These are phyloP conservation scores for Diaporthe batatas DNA, from an alignment of 2,329 filamentous ascomycete species.

Conservation along the genomic window DNA sequence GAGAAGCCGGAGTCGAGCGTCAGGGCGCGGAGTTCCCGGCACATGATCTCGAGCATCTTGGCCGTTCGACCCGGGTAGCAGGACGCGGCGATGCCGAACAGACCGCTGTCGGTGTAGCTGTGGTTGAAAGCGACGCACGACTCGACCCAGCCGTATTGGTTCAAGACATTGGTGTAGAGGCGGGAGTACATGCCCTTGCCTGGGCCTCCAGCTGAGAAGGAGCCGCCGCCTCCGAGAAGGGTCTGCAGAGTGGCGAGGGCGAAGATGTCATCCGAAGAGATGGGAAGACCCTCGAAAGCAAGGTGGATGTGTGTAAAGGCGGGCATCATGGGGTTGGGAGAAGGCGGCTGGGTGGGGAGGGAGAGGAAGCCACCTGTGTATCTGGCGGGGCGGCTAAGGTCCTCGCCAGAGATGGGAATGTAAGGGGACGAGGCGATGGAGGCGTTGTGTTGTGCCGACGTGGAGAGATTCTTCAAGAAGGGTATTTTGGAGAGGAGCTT, in stretches of 20 bases:
- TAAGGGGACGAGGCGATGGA: slow-evolving; percentile 64
- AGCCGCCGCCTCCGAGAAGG: slow-evolving; percentile 93
- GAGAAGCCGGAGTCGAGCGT: slow-evolving; percentile 81
- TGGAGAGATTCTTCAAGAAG: slow-evolving; percentile 90
- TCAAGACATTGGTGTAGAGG: slow-evolving; percentile 96
- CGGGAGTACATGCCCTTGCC: slow-evolving; percentile 99
- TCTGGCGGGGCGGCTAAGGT: slow-evolving; percentile 76
- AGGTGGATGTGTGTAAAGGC: slow-evolving; percentile 93
- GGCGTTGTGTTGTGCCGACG: slow-evolving; percentile 75
- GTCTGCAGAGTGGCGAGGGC: slow-evolving; percentile 95
- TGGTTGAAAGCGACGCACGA: slow-evolving; percentile 97
- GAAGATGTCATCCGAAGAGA: slow-evolving; percentile 93
- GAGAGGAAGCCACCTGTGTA: slow-evolving; percentile 96
- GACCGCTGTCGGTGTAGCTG: slow-evolving; percentile 93
- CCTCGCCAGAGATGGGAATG: slow-evolving; percentile 60
- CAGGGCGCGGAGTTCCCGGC: slow-evolving; percentile 85
- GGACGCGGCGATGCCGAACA: slow-evolving; percentile 92
- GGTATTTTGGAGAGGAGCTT: slow-evolving; percentile 80
- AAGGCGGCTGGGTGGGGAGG: slow-evolving; percentile 83
- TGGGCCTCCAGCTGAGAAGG: slow-evolving; percentile 95
- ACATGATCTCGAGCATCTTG: slow-evolving; percentile 95
- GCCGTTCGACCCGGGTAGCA: slow-evolving; percentile 84
- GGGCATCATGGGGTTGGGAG: slow-evolving; percentile 81
- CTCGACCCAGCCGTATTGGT: slow-evolving; percentile 98
- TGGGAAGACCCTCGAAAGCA: slow-evolving; percentile 93